A percentile compares a stretch with the other conserved stretches of the same genome.
These are phyloP conservation scores for Tilletia horrida DNA, from an alignment of 1,284 basidiomycete species.

Conservation along the genomic window DNA sequence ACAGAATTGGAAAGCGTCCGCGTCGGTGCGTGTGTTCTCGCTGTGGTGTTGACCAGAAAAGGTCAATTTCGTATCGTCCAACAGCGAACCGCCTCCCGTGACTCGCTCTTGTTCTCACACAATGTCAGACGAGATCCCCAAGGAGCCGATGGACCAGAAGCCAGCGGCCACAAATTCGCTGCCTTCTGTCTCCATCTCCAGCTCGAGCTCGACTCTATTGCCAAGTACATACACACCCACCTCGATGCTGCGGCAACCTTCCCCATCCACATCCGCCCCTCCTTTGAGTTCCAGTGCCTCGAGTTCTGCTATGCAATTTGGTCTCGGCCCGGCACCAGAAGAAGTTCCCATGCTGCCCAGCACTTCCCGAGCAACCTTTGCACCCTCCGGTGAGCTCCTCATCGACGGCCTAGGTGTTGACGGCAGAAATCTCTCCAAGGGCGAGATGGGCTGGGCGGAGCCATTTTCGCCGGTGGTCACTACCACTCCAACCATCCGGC, in stretches of 20 bases:
- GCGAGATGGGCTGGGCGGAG: constrained; percentile 23
- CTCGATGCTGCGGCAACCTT: background rate
- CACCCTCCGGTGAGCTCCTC: constrained; percentile 17
- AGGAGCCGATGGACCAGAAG: no score
- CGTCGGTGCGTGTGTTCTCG: no score
- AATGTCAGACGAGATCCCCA: no score
- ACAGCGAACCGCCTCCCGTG: no score
- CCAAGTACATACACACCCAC: no score
- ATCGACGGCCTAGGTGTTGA: constrained; percentile 22
- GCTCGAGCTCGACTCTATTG: no score
- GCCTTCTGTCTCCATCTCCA: no score
- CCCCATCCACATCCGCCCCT: background rate
- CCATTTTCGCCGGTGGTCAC: background rate
- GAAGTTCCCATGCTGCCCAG: constrained; percentile 6
- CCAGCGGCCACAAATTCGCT: no score
- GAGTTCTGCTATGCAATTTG: background rate
- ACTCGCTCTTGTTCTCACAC: no score
- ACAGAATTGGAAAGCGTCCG: no score
- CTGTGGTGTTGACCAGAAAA: no score
- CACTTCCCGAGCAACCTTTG: constrained; percentile 11
- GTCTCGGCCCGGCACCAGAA: background rate
- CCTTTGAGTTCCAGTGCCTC: background rate
- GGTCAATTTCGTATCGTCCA: no score
- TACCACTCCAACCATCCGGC: background rate
- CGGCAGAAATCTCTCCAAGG: constrained; percentile 13